phyloP scores from a whole-genome alignment of 1,139 yeast species.

The Yamadazyma membranifaciens region DNA sequence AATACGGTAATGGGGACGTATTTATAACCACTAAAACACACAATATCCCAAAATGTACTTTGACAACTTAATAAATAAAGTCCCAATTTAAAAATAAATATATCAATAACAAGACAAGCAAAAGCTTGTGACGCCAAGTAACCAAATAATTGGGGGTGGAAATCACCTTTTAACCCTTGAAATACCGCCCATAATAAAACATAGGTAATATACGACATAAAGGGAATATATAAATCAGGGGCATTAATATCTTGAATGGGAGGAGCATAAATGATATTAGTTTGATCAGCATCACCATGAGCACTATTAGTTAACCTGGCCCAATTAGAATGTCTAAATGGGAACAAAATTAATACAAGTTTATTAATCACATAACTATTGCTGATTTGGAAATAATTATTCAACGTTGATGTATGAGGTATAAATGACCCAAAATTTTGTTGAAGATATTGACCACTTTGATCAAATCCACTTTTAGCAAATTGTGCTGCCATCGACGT shows the following conservation, averaged over 20 bases:
- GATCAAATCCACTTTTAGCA: conserved; percentile 78
- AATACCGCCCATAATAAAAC: conserved; percentile 80
- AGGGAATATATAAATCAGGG: conserved; percentile 94
- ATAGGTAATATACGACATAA: conserved; percentile 90
- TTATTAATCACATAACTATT: conserved; percentile 82
- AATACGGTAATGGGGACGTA: conserved; percentile 73
- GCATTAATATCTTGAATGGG: conserved; percentile 87
- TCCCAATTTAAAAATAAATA: conserved; percentile 42
- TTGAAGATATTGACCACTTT: conserved; percentile 70
- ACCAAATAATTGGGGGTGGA: conserved; percentile 92
- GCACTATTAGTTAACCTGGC: conserved; percentile 47
- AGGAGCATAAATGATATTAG: conserved; percentile 56
- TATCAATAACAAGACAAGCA: conserved; percentile 78
- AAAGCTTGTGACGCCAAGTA: conserved; percentile 86
- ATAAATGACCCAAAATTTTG: conserved; percentile 62
- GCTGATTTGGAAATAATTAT: conserved; percentile 89
- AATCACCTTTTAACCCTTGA: conserved; percentile 85
- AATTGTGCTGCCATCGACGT: conserved; percentile 86
- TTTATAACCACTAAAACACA: conserved; percentile 92
- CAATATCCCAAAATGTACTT: conserved; percentile 71
- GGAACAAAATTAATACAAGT: conserved; percentile 72
- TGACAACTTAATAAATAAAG: conserved; percentile 49
- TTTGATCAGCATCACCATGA: not conserved
- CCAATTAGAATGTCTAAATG: conserved; percentile 85
- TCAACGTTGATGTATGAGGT: conserved; percentile 52